phyloP scores from a whole-genome alignment of 257 asterid species.

The Lycium barbarum region DNA sequence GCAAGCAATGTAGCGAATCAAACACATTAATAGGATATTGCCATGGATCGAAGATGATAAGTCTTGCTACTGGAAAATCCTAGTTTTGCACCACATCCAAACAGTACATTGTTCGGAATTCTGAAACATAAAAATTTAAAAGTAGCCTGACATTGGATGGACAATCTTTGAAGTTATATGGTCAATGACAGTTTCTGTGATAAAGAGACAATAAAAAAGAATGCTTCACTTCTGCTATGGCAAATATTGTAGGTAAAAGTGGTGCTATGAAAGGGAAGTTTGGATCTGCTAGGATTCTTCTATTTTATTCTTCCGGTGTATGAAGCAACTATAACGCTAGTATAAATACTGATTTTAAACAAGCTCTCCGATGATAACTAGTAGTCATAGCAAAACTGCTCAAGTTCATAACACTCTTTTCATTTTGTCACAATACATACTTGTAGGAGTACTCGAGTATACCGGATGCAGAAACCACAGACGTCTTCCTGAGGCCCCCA shows the following conservation, averaged over 20 bases:
- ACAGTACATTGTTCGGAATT: slow-evolving; percentile 22
- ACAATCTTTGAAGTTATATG: background rate
- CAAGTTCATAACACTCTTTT: slow-evolving; percentile 14
- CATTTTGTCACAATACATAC: slow-evolving; percentile 46
- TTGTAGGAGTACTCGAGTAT: slow-evolving; percentile 84
- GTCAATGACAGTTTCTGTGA: background rate
- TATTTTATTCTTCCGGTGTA: background rate
- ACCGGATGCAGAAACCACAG: slow-evolving; percentile 74
- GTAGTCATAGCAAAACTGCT: background rate
- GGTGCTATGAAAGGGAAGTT: background rate
- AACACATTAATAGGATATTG: background rate
- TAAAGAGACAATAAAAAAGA: background rate
- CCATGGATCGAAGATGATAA: background rate
- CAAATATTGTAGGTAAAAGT: background rate
- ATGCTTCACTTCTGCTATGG: background rate
- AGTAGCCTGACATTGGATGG: slow-evolving; percentile 6
- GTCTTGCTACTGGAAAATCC: slow-evolving; percentile 6
- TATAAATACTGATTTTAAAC: background rate
- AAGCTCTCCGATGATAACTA: background rate
- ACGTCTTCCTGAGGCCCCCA: slow-evolving; percentile 66
- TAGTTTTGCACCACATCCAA: background rate
- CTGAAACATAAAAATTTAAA: background rate
- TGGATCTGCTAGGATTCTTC: background rate
- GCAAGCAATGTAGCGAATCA: slow-evolving; percentile 15
- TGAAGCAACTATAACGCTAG: background rate